Percentiles rank a stretch among this genome's conserved stretches.
Evolutionary conservation across 2,329 filamentous ascomycete species (phyloP).

Genomic region (Xylaria sp.): DNA sequence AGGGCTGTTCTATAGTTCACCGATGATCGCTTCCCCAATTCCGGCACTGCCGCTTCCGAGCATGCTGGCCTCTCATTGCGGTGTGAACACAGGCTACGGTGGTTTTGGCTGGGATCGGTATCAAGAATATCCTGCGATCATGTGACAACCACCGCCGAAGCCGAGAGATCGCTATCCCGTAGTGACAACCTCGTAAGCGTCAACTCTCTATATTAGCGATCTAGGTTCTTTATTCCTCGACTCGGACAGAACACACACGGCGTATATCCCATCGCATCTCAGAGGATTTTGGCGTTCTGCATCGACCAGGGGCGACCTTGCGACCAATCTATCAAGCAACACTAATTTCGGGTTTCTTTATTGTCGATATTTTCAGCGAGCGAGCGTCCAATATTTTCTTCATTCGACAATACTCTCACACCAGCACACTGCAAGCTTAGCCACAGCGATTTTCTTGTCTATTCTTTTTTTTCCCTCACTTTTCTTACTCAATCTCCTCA

Average conservation of each 20-base stretch:
- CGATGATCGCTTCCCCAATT: conserved; percentile 77
- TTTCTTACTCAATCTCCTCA: conserved; percentile 60
- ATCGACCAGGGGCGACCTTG: conserved; percentile 50
- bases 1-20: conserved; percentile 81
- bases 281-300: conserved; percentile 49
- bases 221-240: conserved; percentile 39
- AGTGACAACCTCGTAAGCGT: conserved; percentile 56
- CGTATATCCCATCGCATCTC: conserved; percentile 42
- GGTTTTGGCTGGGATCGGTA: conserved; percentile 88
- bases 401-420: conserved; percentile 44
- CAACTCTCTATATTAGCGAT: conserved; percentile 44
- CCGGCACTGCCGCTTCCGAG: conserved; percentile 84
- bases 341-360: conserved; percentile 45
- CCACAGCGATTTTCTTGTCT: conserved; percentile 47
- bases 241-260: conserved; percentile 41
- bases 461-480: conserved; percentile 48
- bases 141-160: conserved; percentile 75
- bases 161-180: conserved; percentile 59
- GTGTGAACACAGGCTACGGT: conserved; percentile 78
- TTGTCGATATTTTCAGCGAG: conserved; percentile 50
- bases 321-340: conserved; percentile 43
- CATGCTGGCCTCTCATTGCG: conserved; percentile 86
- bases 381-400: conserved; percentile 53
- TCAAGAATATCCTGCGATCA: conserved; percentile 85
- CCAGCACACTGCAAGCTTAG: conserved; percentile 61